These are phyloP conservation scores for Citrus trifoliata DNA, from an alignment of 345 rosid genomes.

Conservation along the genomic window DNA sequence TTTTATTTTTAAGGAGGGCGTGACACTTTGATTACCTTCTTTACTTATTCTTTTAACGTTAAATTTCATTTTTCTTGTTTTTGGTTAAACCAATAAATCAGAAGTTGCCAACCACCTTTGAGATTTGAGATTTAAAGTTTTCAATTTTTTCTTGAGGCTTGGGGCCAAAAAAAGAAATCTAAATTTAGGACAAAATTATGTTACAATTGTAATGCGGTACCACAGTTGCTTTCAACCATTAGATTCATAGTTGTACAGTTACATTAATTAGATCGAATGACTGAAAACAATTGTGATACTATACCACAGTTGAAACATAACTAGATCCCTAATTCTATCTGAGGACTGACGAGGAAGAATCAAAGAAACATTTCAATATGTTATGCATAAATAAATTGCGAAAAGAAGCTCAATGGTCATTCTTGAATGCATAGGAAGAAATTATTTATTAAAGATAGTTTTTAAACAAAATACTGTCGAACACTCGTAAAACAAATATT, in stretches of 20 bases:
- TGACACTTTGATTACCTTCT: not conserved
- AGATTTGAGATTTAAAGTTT: not conserved
- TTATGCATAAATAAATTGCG: not conserved
- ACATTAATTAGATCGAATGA: too few species aligned
- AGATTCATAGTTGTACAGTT: too few species aligned
- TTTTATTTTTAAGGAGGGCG: too few species aligned
- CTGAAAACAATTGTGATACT: rapidly evolving
- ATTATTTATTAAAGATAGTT: too few species aligned
- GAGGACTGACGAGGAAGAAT: not conserved
- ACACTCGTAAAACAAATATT: too few species aligned
- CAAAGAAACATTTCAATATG: not conserved
- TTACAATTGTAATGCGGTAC: rapidly evolving
- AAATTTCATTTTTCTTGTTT: not conserved
- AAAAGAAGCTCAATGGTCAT: not conserved
- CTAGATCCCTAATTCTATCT: too few species aligned
- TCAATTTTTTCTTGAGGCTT: not conserved
- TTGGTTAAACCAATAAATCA: too few species aligned
- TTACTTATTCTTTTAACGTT: not conserved
- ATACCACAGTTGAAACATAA: too few species aligned
- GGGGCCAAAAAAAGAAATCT: too few species aligned
- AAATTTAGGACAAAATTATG: too few species aligned
- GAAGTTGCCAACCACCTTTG: not conserved
- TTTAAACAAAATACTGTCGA: too few species aligned
- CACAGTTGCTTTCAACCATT: too few species aligned
- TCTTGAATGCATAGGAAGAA: not conserved